Base-by-base conservation (phyloP, 2,329 filamentous ascomycete species). In the Pestalotiopsis sp. region DNA sequence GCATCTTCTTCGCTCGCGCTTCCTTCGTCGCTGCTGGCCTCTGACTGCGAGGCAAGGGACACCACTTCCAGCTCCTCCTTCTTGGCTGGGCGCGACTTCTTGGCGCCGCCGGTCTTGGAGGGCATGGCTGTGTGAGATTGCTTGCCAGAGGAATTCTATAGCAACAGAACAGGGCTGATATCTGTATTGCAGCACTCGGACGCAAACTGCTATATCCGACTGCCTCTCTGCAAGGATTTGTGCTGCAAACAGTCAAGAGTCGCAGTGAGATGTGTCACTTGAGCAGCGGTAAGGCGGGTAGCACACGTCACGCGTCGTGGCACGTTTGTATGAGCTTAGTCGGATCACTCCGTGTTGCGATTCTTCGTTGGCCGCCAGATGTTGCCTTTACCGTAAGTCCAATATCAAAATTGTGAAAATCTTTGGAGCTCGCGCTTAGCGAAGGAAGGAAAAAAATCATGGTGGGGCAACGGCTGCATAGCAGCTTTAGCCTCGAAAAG, bases 51-150 rank as follows among this genome's bases (percentile, higher is more conserved):
- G 25, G 69, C 69, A 67, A 67, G 68, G 49, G 70, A 69, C 57
- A 68, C 27, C 65, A 72, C 71, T 66, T 73, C 69, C 56, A 76
- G 73, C 71, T 72, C 72, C 67, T 74, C 75, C 62, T 68, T 72
- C 65, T 69, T 73, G 64, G 72, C 67, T 61, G 68, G 67, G 14
- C 39, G 59, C 25, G 36, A 25, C 20, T 63, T 67, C 31, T 31
- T 63, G 49, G 66, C 66, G 57, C 57, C 59, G 58, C 58, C 52
- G 14, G 36, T 63, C 17, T 38, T 20, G 17, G 66, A 52, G 12
- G 66, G 66, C 66, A 67, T 67, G n/a, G 17, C 27, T 31, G 49
- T 13, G 36, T 20, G 4, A n/a, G 23, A 31, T 7, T 12, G n/a
- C 38, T 31, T 14, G 13, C 57, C 11, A 61, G 57, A 3, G 20